Base-by-base conservation (phyloP, 1,139 yeast species). In the Candida sp. region DNA sequence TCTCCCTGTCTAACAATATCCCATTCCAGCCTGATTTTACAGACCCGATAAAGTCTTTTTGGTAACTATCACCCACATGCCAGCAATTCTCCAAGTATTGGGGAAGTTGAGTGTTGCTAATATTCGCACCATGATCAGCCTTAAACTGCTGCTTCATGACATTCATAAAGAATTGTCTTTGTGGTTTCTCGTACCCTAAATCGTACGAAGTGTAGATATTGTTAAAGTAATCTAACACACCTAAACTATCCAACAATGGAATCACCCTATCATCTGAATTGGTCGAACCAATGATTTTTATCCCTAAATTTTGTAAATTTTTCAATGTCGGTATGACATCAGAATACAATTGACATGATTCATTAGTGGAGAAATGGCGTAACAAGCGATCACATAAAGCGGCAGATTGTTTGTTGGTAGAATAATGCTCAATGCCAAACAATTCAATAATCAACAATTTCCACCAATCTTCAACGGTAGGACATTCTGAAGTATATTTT, bases 21-120 rank as follows among this genome's bases (percentile, higher is more conserved):
- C 84, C 81, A 48, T 78, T 80, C 81, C 87, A 78, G 0, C 89
- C 90, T 1, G 84, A 72, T 25, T 62, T 60, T 8, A 66, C 61
- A 0, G 82, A 68, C 1, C 82, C 86, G 11, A 68, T 52, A 46
- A 77, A 68, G 54, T 84, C 91, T 42, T 78, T 74, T 12, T 61
- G 61, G 35, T 70, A 58, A 47, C 76, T 79, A 56, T 84, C 90
- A 0, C 91, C 91, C 35, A 83, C 65, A 55, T 84, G 91, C 87
- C 87, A 83, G 45, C 73, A 58, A 39, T 58, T 53, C 33, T 63
- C 49, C 23, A 62, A 46, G 43, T 49, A 60, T 25, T 34, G 45
- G 44, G 9, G 52, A 35, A 43, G 6, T 39, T 32, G 2, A 45
- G 29, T 42, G 21, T 41, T 41, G 39, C 22, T 40, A 22, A 30